Evolutionary conservation across 2,329 filamentous ascomycete species (phyloP).

Genomic region (Colletotrichum aenigma): DNA sequence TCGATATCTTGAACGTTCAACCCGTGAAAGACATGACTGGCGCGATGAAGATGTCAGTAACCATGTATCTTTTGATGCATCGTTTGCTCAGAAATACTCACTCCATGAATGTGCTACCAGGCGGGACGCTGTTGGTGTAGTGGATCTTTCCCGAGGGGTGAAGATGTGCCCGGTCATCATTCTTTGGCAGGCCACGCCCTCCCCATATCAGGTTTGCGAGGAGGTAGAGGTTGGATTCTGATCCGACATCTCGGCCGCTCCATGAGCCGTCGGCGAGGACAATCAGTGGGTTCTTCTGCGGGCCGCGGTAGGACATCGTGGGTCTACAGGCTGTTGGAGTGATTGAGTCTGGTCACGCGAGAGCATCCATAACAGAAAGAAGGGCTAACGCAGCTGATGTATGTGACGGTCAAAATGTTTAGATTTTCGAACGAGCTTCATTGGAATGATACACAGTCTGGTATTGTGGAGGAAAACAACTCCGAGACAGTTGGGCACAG

Average conservation of each 20-base stretch:
- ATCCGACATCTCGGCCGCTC: constrained; percentile 22
- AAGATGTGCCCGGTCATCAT: neutral
- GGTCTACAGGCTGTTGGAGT: neutral
- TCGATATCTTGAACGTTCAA: constrained; percentile 10
- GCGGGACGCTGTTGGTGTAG: constrained; percentile 2
- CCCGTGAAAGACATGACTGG: neutral
- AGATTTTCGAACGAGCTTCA: neutral
- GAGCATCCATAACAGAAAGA: neutral
- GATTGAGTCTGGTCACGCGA: neutral
- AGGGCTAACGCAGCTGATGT: neutral
- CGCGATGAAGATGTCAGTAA: neutral
- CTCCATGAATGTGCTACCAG: constrained; percentile 1
- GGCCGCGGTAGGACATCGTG: constrained; percentile 1
- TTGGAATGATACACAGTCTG: neutral
- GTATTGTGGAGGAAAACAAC: neutral
- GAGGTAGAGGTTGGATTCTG: constrained; percentile 21
- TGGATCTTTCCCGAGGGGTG: neutral
- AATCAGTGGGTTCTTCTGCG: constrained; percentile 8
- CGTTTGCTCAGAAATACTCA: neutral
- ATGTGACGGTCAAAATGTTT: neutral
- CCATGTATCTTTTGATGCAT: accelerated
- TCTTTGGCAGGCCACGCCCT: neutral
- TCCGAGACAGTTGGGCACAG: neutral
- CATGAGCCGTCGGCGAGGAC: constrained; percentile 26
- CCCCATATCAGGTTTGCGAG: constrained; percentile 22